phyloP scores from a whole-genome alignment of 2,329 filamentous ascomycete genomes.

The Phaeomoniella chlamydospora region DNA sequence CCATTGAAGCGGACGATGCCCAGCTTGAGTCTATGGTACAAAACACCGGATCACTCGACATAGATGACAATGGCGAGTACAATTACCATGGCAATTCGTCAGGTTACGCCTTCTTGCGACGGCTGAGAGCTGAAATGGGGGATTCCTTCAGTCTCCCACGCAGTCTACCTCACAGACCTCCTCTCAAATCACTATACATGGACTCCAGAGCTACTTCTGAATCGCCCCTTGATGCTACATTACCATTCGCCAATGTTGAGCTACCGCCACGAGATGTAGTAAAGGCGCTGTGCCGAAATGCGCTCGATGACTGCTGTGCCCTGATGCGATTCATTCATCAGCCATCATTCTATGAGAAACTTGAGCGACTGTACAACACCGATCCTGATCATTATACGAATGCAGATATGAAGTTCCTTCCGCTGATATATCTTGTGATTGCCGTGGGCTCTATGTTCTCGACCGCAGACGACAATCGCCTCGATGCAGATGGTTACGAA shows the following conservation, averaged over 20 bases:
- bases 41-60: constrained; percentile 75
- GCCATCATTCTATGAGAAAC: constrained; percentile 62
- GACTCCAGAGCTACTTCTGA: constrained; percentile 48
- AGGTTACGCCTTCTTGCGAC: constrained; percentile 72
- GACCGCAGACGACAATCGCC: constrained; percentile 35
- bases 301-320: constrained; percentile 47
- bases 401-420: constrained; percentile 55
- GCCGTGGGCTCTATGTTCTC: constrained; percentile 61
- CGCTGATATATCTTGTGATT: constrained; percentile 55
- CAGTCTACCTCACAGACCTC: constrained; percentile 13
- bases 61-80: constrained; percentile 83
- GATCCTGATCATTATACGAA: constrained; percentile 47
- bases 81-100: constrained; percentile 94
- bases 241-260: constrained; percentile 41
- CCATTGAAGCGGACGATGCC: constrained; percentile 41
- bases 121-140: constrained; percentile 78
- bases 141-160: constrained; percentile 36
- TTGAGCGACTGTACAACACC: constrained; percentile 65
- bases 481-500: constrained; percentile 31
- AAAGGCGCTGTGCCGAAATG: constrained; percentile 40
- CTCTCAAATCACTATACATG: constrained; percentile 13
- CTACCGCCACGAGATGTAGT: constrained; percentile 52
- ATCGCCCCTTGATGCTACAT: constrained; percentile 45
- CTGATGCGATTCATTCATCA: constrained; percentile 63
- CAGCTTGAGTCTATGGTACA: constrained; percentile 90